A percentile compares a stretch with the other conserved stretches of the same genome.
Evolutionary conservation across 1,139 yeast genomes (phyloP).

Genomic region (Suhomyces bolitotheri): DNA sequence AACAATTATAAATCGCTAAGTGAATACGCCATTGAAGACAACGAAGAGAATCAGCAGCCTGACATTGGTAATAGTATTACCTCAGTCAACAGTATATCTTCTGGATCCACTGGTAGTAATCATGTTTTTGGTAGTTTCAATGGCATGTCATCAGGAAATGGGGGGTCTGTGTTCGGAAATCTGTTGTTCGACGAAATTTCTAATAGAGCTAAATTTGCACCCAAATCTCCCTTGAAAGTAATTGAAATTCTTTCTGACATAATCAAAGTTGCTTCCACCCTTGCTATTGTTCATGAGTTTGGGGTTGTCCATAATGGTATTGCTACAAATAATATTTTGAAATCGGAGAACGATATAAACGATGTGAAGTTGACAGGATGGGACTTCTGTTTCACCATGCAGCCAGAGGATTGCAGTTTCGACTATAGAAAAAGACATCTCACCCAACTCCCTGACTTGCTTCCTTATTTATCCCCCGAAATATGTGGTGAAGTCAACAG

Average conservation of each 20-base stretch:
- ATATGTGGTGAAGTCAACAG: constrained; percentile 43
- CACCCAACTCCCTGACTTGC: constrained; percentile 33
- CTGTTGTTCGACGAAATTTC: constrained; percentile 10
- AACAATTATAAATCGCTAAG: constrained; percentile 24
- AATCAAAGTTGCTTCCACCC: constrained; percentile 34
- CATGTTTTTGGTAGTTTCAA: constrained; percentile 4
- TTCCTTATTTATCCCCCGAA: constrained; percentile 57
- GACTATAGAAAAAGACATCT: constrained; percentile 33
- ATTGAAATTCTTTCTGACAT: constrained; percentile 36
- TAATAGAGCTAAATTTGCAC: constrained; percentile 10
- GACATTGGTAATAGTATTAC: constrained; percentile 2
- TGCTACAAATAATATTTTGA: constrained; percentile 39
- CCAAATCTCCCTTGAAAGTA: constrained; percentile 25
- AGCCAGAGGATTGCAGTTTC: constrained; percentile 43
- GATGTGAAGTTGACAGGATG: constrained; percentile 48
- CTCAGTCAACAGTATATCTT: constrained; percentile 6
- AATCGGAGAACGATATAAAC: constrained; percentile 28
- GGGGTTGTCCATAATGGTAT: constrained; percentile 55
- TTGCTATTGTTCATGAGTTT: constrained; percentile 41
- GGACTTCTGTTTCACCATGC: constrained; percentile 51
- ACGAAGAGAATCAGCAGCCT: not conserved
- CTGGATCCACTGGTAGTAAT: constrained; percentile 5
- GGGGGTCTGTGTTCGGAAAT: constrained; percentile 7
- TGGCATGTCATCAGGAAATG: constrained; percentile 5
- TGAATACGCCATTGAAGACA: constrained; percentile 13